Conservation (phyloP, 1,284 basidiomycete species). For the Athelia psychrophila region DNA sequence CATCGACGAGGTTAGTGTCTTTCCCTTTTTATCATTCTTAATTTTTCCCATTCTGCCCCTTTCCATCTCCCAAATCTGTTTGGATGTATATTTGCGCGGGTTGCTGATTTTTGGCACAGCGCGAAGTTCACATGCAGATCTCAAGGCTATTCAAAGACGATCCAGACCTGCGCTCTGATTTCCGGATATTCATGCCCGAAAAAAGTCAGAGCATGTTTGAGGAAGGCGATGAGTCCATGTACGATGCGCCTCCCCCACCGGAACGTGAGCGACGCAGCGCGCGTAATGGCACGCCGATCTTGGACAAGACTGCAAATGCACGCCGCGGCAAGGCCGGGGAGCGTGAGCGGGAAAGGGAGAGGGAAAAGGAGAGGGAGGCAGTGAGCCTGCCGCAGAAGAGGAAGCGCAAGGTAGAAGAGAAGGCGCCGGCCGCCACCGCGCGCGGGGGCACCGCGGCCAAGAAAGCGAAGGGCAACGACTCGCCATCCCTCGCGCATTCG, state of each 20-base stretch:
- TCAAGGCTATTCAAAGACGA: constrained; percentile 85
- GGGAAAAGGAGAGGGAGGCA: constrained; percentile 31
- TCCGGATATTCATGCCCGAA: constrained; percentile 90
- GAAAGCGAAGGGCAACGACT: constrained; percentile 18
- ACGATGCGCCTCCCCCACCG: constrained; percentile 17
- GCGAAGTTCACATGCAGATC: constrained; percentile 83
- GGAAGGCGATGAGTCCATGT: constrained; percentile 30
- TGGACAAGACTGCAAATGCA: constrained; percentile 17
- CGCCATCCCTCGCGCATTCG: constrained; percentile 6
- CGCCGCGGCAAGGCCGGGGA: constrained; percentile 17
- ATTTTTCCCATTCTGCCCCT: constrained; percentile 5
- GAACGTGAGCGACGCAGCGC: constrained; percentile 18
- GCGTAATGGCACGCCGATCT: constrained; percentile 20
- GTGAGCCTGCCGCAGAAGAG: constrained; percentile 49
- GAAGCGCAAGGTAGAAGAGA: constrained; percentile 56
- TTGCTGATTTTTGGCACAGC: constrained; percentile 36
- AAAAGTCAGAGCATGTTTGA: constrained; percentile 48
- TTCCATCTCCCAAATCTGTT: constrained; percentile 46
- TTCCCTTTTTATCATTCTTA: constrained; percentile 5
- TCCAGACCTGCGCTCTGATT: constrained; percentile 88
- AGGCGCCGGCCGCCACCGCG: constrained; percentile 22
- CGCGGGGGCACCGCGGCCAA: constrained; percentile 1
- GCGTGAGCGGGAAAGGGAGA: constrained; percentile 19
- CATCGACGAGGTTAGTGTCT: constrained; percentile 73
- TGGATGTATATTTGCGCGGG: constrained; percentile 29